Evolutionary conservation across 2,329 filamentous ascomycete species (phyloP), one percentile per base, ranked within the genome.

Genomic region (Xylaria sp.): DNA sequence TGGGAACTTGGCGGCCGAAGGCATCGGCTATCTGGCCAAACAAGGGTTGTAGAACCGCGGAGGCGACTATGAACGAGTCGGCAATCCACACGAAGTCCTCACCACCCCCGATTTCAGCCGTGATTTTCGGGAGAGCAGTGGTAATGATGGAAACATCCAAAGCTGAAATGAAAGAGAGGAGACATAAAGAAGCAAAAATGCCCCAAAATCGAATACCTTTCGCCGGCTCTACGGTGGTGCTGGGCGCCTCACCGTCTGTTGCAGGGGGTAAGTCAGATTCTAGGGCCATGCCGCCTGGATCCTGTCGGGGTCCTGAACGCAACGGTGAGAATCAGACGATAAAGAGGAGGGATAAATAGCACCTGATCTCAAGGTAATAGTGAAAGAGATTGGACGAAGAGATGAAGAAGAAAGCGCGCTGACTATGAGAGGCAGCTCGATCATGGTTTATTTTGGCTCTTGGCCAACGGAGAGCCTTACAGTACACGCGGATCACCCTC

Each of bases 11-110:
- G 1, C 85, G 78, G 5, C 85, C 84, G 66, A 83, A 86, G 18
- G 85, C 78, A 63, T 85, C 79, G 3, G 81, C 77, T 0, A 84
- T 57, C 69, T 86, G 83, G 1, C 82, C 83, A 60, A 80, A 83
- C 0, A 84, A 65, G 0, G 84, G 84, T 63, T 83, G 83, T 18
- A 83, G 77, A 2, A 81, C 81, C 8, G 62, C 0, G 81, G 80
- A 70, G 66, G 74, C 20, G 69, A 67, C 6, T 70, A 52, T 28
- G 66, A 34, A 66, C n/a, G 69, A 34, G 6, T 72, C 61, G 12
- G 70, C 70, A 5, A 72, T 64, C 72, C 72, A 73, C 5, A 71
- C 66, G 28, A 69, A 72, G 12, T 72, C 68, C 4, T 7, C 12
- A 3, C 3, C 10, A 13, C 50, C 50, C 13, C 50, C 50, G 4